Percentiles rank a stretch among this genome's conserved stretches.
Conservation (phyloP, 2,329 filamentous ascomycete species). For the Phoma sp. region DNA sequence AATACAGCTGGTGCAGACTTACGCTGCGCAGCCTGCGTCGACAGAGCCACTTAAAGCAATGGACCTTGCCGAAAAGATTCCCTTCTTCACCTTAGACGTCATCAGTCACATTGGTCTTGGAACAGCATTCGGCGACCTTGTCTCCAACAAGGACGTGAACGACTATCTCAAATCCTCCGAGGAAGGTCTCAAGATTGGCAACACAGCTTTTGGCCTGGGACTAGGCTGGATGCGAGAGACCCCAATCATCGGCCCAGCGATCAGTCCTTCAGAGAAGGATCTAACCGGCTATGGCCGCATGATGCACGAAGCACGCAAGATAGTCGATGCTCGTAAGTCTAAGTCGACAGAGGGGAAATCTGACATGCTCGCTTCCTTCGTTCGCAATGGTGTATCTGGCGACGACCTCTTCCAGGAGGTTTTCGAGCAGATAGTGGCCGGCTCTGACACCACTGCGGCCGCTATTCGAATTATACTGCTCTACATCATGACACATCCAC, state of each 20-base stretch:
- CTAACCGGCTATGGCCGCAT: constrained; percentile 38
- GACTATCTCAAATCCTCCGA: constrained; percentile 55
- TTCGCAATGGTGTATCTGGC: constrained; percentile 53
- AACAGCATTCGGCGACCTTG: constrained; percentile 60
- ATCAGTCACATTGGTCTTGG: constrained; percentile 64
- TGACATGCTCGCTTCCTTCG: constrained; percentile 64
- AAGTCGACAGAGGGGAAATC: constrained; percentile 51
- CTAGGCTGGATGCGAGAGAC: constrained; percentile 33
- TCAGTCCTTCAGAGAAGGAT: constrained; percentile 49
- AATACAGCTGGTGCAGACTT: constrained; percentile 60
- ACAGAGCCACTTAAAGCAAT: constrained; percentile 46
- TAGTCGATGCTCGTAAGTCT: constrained; percentile 53
- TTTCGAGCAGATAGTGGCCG: constrained; percentile 59
- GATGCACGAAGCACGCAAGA: constrained; percentile 42
- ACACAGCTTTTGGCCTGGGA: constrained; percentile 38
- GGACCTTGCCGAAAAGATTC: constrained; percentile 58
- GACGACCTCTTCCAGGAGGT: constrained; percentile 54
- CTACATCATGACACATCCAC: constrained; percentile 60
- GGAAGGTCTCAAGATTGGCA: constrained; percentile 41
- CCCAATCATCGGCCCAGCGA: constrained; percentile 35
- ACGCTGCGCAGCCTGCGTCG: constrained; percentile 35
- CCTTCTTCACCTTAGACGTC: constrained; percentile 63
- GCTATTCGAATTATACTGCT: constrained; percentile 62
- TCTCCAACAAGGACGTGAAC: constrained; percentile 58
- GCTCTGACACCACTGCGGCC: constrained; percentile 66